Evolutionary conservation across 768 basidiomycete species (phyloP).

Genomic region (Russula emetica): DNA sequence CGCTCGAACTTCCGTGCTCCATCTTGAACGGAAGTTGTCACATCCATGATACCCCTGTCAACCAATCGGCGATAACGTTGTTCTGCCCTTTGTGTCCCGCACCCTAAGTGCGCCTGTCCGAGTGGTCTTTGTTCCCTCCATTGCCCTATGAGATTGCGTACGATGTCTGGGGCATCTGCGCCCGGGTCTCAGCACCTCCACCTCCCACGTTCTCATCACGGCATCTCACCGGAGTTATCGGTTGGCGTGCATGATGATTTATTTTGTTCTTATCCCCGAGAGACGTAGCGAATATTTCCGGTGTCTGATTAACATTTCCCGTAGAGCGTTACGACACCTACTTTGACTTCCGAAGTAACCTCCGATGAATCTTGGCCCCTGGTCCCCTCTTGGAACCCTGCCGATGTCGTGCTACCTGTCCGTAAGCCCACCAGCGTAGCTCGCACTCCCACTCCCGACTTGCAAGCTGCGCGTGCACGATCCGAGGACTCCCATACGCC

Average conservation of each 20-base stretch:
- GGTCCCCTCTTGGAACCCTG: slow-evolving; percentile 24
- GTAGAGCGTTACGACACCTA: slow-evolving; percentile 33
- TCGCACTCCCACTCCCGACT: neutral
- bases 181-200: no score
- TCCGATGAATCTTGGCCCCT: slow-evolving; percentile 43
- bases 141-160: neutral
- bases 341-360: slow-evolving; percentile 41
- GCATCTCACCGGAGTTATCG: neutral
- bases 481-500: slow-evolving; percentile 10
- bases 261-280: neutral
- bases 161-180: neutral
- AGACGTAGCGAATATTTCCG: neutral
- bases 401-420: slow-evolving; percentile 9
- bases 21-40: slow-evolving; percentile 1
- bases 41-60: neutral
- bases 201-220: neutral
- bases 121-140: neutral
- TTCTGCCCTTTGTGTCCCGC: neutral
- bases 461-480: neutral
- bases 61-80: neutral
- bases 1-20: neutral
- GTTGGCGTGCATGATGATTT: neutral
- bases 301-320: slow-evolving; percentile 10
- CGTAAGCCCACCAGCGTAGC: neutral
- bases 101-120: neutral